Percentiles rank a stretch among this genome's conserved stretches.
Conservation (phyloP, 176 grass and related monocot species). For the Triticum timopheevii region DNA sequence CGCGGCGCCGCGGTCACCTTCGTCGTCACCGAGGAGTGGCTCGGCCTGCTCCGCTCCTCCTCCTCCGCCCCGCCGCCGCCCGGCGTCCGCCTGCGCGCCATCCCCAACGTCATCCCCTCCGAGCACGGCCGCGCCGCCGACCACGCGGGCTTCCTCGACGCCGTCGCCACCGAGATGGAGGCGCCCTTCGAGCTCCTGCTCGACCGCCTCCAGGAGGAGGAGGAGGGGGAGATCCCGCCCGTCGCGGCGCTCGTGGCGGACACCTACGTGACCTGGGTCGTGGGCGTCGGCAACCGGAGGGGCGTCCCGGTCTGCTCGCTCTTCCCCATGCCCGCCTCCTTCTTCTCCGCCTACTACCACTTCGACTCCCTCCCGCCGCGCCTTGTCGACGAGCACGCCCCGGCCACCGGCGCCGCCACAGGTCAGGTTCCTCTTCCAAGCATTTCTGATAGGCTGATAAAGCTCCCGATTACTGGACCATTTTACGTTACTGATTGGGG, state of each 20-base stretch:
- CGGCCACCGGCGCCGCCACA: background rate
- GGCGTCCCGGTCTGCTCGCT: conserved; percentile 52
- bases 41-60: conserved; percentile 32
- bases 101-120: conserved; percentile 74
- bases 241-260: conserved; percentile 52
- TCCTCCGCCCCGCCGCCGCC: background rate
- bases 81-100: conserved; percentile 46
- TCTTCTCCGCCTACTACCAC: conserved; percentile 50
- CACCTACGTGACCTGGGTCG: conserved; percentile 46
- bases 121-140: conserved; percentile 57
- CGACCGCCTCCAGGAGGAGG: conserved; percentile 23
- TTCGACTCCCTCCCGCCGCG: conserved; percentile 20
- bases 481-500: background rate
- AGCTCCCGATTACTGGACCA: no score
- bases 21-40: conserved; percentile 74
- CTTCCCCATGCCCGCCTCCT: conserved; percentile 48
- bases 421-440: conserved; percentile 21
- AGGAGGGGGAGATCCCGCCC: background rate
- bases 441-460: background rate
- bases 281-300: conserved; percentile 47
- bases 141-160: conserved; percentile 54
- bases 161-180: conserved; percentile 55
- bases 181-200: conserved; percentile 58
- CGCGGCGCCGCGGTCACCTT: conserved; percentile 48
- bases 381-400: background rate